Percentiles rank a stretch among this genome's conserved stretches.
Conservation (phyloP, 768 basidiomycete species). For the Rhizopogon rudus region DNA sequence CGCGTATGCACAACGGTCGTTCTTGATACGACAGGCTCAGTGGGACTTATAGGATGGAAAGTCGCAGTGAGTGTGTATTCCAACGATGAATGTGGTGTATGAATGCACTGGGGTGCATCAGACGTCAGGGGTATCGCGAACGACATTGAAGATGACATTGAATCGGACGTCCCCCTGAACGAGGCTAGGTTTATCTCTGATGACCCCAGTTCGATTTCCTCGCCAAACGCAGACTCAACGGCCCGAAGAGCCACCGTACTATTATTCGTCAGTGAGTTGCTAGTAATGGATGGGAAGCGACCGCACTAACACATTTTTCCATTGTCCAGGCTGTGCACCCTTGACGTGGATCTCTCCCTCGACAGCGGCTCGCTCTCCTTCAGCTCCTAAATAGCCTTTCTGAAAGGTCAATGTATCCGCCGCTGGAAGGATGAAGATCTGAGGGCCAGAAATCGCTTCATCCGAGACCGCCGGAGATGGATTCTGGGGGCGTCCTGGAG, state of each 20-base stretch:
- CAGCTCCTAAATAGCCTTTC: conserved; percentile 80
- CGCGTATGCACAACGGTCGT: conserved; percentile 65
- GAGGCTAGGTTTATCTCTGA: conserved; percentile 55
- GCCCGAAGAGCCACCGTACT: conserved; percentile 66
- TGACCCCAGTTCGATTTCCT: conserved; percentile 61
- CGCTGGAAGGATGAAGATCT: conserved; percentile 73
- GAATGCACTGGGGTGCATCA: conserved; percentile 81
- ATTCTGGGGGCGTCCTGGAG: conserved; percentile 38
- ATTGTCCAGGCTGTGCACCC: conserved; percentile 50
- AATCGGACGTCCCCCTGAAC: conserved; percentile 28
- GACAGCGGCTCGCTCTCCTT: conserved; percentile 76
- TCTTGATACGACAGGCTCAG: conserved; percentile 40
- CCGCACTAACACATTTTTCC: conserved; percentile 65
- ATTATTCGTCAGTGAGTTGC: conserved; percentile 11
- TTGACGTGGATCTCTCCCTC: conserved; percentile 89
- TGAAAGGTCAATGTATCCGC: conserved; percentile 74
- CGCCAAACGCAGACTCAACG: conserved; percentile 56
- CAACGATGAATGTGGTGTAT: conserved; percentile 70
- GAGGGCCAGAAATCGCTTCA: conserved; percentile 33
- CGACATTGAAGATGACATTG: conserved; percentile 60
- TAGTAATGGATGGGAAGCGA: conserved; percentile 8
- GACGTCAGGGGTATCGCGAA: conserved; percentile 76
- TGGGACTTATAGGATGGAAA: conserved; percentile 46
- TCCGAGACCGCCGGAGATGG: conserved; percentile 7
- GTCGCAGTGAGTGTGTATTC: conserved; percentile 66